phyloP scores from a whole-genome alignment of 1,284 basidiomycete species.

The Trametes versicolor region DNA sequence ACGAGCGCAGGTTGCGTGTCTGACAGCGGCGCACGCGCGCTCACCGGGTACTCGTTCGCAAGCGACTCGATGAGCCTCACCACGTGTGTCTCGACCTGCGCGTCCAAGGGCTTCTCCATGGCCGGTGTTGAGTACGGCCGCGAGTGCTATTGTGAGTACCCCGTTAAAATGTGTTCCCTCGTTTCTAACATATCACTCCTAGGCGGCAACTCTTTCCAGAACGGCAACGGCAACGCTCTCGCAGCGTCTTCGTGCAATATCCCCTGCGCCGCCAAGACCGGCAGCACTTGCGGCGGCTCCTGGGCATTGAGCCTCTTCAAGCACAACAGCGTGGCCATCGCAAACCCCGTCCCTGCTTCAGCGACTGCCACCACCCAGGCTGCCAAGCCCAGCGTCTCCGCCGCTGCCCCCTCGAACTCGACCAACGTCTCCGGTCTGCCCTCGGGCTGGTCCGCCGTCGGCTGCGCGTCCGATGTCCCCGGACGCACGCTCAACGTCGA shows the following conservation, averaged over 20 bases:
- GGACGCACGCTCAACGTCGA: slow-evolving; percentile 38
- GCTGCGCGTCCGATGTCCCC: slow-evolving; percentile 33
- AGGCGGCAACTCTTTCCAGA: slow-evolving; percentile 37
- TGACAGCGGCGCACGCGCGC: slow-evolving; percentile 32
- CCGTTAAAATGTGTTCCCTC: no score
- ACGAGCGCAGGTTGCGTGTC: slow-evolving; percentile 29
- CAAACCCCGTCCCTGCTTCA: slow-evolving; percentile 7
- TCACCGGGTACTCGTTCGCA: slow-evolving; percentile 30
- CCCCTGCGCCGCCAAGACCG: slow-evolving; percentile 30
- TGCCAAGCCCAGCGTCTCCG: slow-evolving; percentile 20
- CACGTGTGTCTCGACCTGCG: slow-evolving; percentile 32
- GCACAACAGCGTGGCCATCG: slow-evolving; percentile 15
- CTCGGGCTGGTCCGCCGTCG: slow-evolving; percentile 31
- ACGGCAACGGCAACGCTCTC: slow-evolving; percentile 28
- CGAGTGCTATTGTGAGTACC: slow-evolving; percentile 40
- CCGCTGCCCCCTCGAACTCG: slow-evolving; percentile 27
- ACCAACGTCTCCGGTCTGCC: slow-evolving; percentile 27
- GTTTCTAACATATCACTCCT: no score
- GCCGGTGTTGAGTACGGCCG: slow-evolving; percentile 40
- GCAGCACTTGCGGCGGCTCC: slow-evolving; percentile 35
- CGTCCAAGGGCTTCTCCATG: slow-evolving; percentile 34
- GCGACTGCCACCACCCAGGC: slow-evolving; percentile 2
- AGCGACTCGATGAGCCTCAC: slow-evolving; percentile 29
- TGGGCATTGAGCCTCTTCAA: slow-evolving; percentile 36
- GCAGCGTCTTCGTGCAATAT: slow-evolving; percentile 31